Conservation (phyloP, 352 stramenopile genomes). For the Phytophthora ohioensis region DNA sequence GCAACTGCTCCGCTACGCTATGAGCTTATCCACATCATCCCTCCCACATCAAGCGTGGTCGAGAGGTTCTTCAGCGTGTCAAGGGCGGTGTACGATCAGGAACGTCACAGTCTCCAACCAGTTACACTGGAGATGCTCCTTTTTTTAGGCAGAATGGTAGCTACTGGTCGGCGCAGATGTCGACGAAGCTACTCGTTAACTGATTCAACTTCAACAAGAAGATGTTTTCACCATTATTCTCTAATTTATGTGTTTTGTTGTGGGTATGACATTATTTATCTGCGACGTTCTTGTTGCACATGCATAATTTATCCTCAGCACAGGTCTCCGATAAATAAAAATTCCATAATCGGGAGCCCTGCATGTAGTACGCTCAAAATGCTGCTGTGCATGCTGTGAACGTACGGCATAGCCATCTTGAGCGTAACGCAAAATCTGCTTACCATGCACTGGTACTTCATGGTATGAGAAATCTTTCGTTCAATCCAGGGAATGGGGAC, state of each 20-base stretch:
- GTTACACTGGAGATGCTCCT: constrained; percentile 11
- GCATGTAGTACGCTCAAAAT: no score
- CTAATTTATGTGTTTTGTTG: background rate
- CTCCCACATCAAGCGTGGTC: constrained; percentile 1
- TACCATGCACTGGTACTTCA: no score
- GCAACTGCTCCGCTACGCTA: background rate
- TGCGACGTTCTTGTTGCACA: background rate
- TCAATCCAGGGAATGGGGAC: no score
- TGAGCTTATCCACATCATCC: background rate
- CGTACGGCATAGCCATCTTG: no score
- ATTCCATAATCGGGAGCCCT: constrained; percentile 12
- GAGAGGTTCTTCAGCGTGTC: constrained; percentile 13
- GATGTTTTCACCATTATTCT: background rate
- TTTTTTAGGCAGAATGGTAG: constrained; percentile 2
- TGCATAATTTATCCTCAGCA: background rate
- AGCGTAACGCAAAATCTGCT: no score
- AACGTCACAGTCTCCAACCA: background rate
- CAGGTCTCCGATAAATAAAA: background rate
- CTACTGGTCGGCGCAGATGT: constrained; percentile 4
- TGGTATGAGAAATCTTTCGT: no score
- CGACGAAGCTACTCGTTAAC: constrained; percentile 1
- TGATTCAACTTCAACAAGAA: background rate
- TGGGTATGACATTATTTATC: constrained; percentile 8
- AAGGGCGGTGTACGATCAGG: constrained; percentile 5
- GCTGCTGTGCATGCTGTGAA: no score